Evolutionary conservation across 805 yeast genomes (phyloP), one percentile per base, ranked within the genome.

Genomic region (Cyberlindnera lachancei): DNA sequence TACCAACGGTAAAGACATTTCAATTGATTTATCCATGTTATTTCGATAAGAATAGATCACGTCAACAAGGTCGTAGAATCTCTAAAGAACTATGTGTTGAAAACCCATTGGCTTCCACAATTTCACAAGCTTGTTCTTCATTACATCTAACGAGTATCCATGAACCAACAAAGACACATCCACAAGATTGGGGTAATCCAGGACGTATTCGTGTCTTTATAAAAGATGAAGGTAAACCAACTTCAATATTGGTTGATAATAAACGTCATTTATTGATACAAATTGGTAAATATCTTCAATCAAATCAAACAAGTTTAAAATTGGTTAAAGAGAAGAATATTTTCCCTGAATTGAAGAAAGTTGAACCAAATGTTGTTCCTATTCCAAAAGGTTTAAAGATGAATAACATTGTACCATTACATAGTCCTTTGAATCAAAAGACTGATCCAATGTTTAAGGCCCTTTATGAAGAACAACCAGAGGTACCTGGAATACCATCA

Each of bases 131-230:
- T 31, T 67, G 71, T 30, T 51, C 58, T 17, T 27, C 43, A 5
- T 31, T 66, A 14, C 55, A 56, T 11, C 37, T 62, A 18, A 41
- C 48, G 4, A 56, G 59, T 23, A 63, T 79, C 26, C 65, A 77
- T 36, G 92, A 84, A 58, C 76, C 90, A 39, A 85, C 81, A 38
- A 92, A 87, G 61, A 58, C 81, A 2, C 98, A 90, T 59, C 97
- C 97, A 10, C 95, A 88, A 56, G 97, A 90, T 59, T 92, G 80
- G 70, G 94, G 97, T 44, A 90, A 90, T 52, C 94, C 96, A 5
- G 98, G 98, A n/a, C 70, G 97, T 49, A 88, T 92, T 22, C 73
- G 95, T 44, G 80, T 87, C 15, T 63, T 75, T 27, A 44, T 85
- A 25, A 79, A 75, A 48, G 68, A 70, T 29, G 58, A 67, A 9